These are phyloP conservation scores for Sarocladium strictum DNA, from an alignment of 2,329 filamentous ascomycete species.

Conservation along the genomic window DNA sequence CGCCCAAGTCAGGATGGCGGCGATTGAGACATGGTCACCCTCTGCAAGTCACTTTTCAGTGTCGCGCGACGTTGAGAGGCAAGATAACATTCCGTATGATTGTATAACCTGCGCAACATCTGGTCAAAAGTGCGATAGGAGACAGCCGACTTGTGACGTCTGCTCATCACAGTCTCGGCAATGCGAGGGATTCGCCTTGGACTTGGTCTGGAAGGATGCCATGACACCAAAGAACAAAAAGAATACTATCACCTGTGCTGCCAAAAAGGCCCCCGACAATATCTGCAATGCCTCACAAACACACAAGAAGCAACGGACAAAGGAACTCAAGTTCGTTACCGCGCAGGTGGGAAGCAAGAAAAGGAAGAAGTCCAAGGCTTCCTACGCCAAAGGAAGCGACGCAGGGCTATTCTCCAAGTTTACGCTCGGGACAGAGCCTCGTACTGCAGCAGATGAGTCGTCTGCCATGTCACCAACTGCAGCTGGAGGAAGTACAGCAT, in stretches of 20 bases:
- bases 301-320: neutral
- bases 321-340: conserved; percentile 6
- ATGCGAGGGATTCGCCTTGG: neutral
- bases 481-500: neutral
- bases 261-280: neutral
- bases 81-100: neutral
- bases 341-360: neutral
- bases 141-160: neutral
- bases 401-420: conserved; percentile 3
- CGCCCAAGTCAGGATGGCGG: neutral
- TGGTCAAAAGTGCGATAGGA: neutral
- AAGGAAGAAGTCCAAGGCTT: neutral
- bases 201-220: neutral
- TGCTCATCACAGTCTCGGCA: neutral
- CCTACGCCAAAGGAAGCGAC: neutral
- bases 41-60: neutral
- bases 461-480: neutral
- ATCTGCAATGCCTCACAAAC: neutral
- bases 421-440: neutral
- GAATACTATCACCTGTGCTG: neutral
- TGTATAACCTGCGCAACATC: neutral
- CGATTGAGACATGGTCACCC: neutral
- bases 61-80: neutral
- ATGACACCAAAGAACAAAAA: neutral
- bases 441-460: neutral